Evolutionary conservation across 2,329 filamentous ascomycete species (phyloP), one percentile per base, ranked within the genome.

Genomic region (Dothidotthia symphoricarpi): DNA sequence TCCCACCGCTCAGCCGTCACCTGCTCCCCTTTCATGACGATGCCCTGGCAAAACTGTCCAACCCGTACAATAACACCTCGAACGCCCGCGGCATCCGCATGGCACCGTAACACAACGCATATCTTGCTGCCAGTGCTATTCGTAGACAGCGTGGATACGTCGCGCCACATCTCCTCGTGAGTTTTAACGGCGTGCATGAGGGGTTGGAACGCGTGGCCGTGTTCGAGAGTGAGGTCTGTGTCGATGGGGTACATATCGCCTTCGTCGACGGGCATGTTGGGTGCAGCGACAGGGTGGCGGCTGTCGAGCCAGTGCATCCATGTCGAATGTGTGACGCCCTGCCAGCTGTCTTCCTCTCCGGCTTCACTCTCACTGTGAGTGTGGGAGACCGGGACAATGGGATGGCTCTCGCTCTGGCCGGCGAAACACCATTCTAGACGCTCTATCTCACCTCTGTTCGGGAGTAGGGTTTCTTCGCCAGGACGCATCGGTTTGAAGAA

Each of bases 141-240:
- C 2, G 57, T 54, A 0, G 39, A 19, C 8, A 15, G 2, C 64
- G 71, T 55, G 3, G 64, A 52, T 2, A 69, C 60, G 28, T 81
- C 76, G 2, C 67, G 61, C 83, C 83, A 87, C 2, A 84, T 57
- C 61, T 88, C 84, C 58, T 86, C 82, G 49, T 89, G 88, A 1
- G 66, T 35, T 8, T 73, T 73, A 26, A 72, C 59, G 1, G 53
- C 28, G 0, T 76, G 75, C 1, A 77, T 79, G 1, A 63, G 69
- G 0, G 79, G 79, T 47, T 85, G 81, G 9, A 74, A 63, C 76
- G 83, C 84, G 10, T 53, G 51, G 0, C 83, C 83, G 28, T 66
- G 75, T 58, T 86, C 83, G 6, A 72, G 56, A 6, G 45, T 55
- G 9, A 43, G 36, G 0, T 32, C 41, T 0, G 11, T 37, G 15